phyloP scores from a whole-genome alignment of 306 rosid species.

The Arachis stenosperma region DNA sequence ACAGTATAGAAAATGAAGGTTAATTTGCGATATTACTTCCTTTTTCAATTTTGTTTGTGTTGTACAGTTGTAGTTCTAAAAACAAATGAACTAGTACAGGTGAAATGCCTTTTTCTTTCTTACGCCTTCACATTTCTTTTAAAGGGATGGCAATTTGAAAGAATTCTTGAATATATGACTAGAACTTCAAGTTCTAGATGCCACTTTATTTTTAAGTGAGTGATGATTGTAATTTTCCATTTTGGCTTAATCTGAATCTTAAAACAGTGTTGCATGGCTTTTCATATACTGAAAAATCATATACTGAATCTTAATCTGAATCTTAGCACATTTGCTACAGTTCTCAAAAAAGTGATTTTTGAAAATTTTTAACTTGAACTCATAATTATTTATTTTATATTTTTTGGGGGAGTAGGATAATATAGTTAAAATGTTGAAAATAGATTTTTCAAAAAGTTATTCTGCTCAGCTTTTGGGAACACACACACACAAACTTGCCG shows the following conservation, averaged over 20 bases:
- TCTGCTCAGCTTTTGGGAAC: too few species aligned
- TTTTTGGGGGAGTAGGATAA: too few species aligned
- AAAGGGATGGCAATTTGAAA: not conserved
- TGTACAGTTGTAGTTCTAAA: constrained; percentile 7
- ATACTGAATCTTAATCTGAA: too few species aligned
- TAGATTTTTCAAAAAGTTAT: too few species aligned
- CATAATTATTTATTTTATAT: too few species aligned
- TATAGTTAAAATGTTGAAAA: too few species aligned
- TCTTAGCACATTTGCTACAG: too few species aligned
- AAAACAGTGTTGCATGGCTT: constrained; percentile 10
- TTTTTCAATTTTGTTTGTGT: constrained; percentile 29
- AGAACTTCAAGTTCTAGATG: not conserved
- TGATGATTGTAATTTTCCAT: not conserved
- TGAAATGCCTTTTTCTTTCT: not conserved
- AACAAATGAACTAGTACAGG: not conserved
- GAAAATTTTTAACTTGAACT: too few species aligned
- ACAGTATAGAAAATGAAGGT: constrained; percentile 1
- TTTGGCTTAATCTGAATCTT: not conserved
- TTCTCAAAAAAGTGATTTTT: too few species aligned
- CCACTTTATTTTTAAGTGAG: not conserved
- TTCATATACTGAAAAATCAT: not conserved
- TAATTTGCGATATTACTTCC: constrained; percentile 11
- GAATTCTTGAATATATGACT: constrained; percentile 10
- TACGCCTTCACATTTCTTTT: constrained; percentile 1
- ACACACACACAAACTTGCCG: too few species aligned